Evolutionary conservation across 73 alveolate species (phyloP).

Genomic region (Symbiodinium pilosum): DNA sequence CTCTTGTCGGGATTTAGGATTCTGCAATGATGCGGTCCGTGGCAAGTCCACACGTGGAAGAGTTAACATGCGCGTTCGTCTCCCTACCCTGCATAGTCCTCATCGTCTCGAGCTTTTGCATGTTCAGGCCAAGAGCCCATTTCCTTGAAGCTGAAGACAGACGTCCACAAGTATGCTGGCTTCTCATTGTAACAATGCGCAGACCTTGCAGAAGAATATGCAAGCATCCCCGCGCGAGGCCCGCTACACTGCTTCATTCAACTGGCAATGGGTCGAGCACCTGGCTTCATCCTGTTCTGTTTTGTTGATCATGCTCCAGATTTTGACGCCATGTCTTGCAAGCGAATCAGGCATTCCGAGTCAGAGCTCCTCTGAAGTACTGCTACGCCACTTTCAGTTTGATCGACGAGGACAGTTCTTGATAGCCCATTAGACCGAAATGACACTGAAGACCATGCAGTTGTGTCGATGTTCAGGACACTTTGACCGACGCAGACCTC

Average conservation of each 20-base stretch:
- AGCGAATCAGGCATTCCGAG: background rate
- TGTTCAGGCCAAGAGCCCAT: background rate
- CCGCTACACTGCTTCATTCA: background rate
- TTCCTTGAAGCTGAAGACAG: background rate
- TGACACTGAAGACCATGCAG: too few species aligned
- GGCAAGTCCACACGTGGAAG: too few species aligned
- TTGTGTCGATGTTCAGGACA: background rate
- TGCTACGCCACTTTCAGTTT: background rate
- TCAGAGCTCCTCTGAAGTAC: background rate
- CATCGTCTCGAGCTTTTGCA: too few species aligned
- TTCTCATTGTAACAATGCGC: background rate
- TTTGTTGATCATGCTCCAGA: background rate
- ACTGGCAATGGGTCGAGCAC: slow-evolving; percentile 11
- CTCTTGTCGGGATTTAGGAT: too few species aligned
- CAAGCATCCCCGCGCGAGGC: background rate
- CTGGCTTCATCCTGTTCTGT: background rate
- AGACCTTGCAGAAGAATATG: background rate
- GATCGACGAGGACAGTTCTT: background rate
- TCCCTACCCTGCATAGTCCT: too few species aligned
- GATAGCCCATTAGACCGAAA: too few species aligned
- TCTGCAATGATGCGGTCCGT: too few species aligned
- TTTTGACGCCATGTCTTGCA: background rate
- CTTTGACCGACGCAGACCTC: background rate
- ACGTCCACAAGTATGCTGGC: background rate
- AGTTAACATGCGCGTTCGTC: too few species aligned